These are phyloP conservation scores for Pyrrhoderma noxium DNA, from an alignment of 1,284 basidiomycete genomes.

Conservation along the genomic window DNA sequence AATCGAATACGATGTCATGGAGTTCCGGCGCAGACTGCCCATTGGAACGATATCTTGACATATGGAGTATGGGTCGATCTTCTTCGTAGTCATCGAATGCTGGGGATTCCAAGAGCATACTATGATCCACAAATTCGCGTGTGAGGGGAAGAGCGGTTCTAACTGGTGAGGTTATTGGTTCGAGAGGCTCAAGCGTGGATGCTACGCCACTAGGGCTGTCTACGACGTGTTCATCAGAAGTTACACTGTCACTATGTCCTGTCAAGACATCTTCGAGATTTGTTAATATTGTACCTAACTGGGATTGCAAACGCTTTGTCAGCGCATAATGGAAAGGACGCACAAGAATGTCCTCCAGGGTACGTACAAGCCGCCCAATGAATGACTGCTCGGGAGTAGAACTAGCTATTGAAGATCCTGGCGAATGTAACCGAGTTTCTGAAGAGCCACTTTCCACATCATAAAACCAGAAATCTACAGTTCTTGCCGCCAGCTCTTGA, in stretches of 20 bases:
- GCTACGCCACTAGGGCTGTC: neutral
- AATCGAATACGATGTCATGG: too few species aligned
- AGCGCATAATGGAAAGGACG: neutral
- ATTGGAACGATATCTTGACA: too few species aligned
- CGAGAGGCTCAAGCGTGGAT: conserved; percentile 3
- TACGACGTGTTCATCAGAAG: conserved; percentile 4
- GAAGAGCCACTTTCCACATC: too few species aligned
- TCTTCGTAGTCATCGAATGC: too few species aligned
- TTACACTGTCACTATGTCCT: neutral
- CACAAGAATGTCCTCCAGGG: neutral
- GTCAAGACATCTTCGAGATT: conserved; percentile 3
- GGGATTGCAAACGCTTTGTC: neutral
- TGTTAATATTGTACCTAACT: conserved; percentile 5
- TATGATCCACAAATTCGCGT: conserved; percentile 15
- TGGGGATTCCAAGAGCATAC: conserved; percentile 1
- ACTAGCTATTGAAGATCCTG: too few species aligned
- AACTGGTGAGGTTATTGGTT: conserved; percentile 1
- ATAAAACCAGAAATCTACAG: too few species aligned
- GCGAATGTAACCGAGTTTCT: too few species aligned
- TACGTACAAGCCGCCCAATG: conserved; percentile 6
- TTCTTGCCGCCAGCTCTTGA: too few species aligned
- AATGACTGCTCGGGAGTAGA: neutral
- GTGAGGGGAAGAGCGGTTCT: conserved; percentile 12
- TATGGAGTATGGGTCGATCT: too few species aligned
- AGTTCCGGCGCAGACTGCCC: too few species aligned